A percentile compares a stretch with the other conserved stretches of the same genome.
phyloP scores from a whole-genome alignment of 1,284 basidiomycete species.

The Peniophora sp. region DNA sequence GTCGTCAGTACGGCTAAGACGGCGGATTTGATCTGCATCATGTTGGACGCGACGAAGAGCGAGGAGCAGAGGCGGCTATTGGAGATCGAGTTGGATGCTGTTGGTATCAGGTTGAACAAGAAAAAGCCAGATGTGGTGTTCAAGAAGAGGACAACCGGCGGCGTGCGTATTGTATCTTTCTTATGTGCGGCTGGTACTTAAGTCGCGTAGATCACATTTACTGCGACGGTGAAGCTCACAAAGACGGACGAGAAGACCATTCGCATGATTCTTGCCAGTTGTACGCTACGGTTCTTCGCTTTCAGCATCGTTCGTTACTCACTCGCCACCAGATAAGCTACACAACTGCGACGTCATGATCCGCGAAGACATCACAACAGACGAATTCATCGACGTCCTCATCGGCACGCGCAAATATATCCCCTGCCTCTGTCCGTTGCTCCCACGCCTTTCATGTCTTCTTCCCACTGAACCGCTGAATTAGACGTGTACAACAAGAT shows the following conservation, averaged over 20 bases:
- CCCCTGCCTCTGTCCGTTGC: slow-evolving; percentile 70
- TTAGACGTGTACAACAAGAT: slow-evolving; percentile 95
- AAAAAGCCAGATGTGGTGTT: slow-evolving; percentile 82
- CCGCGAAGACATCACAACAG: slow-evolving; percentile 91
- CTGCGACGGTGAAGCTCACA: slow-evolving; percentile 86
- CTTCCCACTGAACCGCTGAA: neutral
- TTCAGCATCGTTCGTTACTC: neutral
- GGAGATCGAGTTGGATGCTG: slow-evolving; percentile 91
- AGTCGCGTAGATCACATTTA: slow-evolving; percentile 60
- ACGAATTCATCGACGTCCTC: slow-evolving; percentile 96
- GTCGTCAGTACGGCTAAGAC: slow-evolving; percentile 95
- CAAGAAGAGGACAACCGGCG: slow-evolving; percentile 84
- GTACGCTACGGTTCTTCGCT: slow-evolving; percentile 32
- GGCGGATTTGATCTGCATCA: slow-evolving; percentile 90
- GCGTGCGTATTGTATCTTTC: slow-evolving; percentile 45
- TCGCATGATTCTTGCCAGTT: slow-evolving; percentile 81
- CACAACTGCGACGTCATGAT: slow-evolving; percentile 98
- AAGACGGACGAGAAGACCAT: slow-evolving; percentile 95
- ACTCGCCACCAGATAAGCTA: slow-evolving; percentile 51
- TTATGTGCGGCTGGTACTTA: neutral
- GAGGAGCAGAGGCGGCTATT: slow-evolving; percentile 85
- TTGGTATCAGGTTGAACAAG: slow-evolving; percentile 93
- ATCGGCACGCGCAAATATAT: slow-evolving; percentile 94
- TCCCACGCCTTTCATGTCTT: neutral
- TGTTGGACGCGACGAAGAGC: slow-evolving; percentile 96